Base-by-base conservation (phyloP, 2,329 filamentous ascomycete genomes). In the Hymenotorrendiella dingleyae region DNA sequence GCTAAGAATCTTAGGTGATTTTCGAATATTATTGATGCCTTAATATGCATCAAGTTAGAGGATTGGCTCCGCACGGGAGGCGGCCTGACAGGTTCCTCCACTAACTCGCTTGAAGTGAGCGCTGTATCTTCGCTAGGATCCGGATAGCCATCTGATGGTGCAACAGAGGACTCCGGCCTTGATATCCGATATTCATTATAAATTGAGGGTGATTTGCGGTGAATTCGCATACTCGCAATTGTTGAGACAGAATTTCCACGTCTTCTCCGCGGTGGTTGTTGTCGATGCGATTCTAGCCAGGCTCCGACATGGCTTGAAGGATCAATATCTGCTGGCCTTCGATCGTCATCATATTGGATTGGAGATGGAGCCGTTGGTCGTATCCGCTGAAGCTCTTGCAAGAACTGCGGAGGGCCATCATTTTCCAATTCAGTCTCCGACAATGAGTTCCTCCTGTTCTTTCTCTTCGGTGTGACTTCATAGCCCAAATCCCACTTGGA, bases 171-270 rank as follows among this genome's bases (percentile, higher is more conserved):
- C 11, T 34, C 42, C 37, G 23, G 22, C 8, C 35, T 20, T 16
- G 20, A 40, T 17, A 24, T 42, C 33, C 43, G 27, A 12, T 38
- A 43, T 33, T 29, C 28, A 11, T 29, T 32, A 11, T 36, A 22
- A 6, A 26, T 11, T 20, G 45, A 54, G 12, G 23, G 42, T 32
- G 52, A 49, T 46, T 42, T 45, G 24, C 50, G 53, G n/a, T 45
- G 48, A 23, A 56, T 51, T 35, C 50, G 51, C 27, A 60, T 50
- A 33, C 54, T 55, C 28, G 38, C 47, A 46, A 55, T 49, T 22
- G 55, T 53, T 29, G 57, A 59, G 8, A 50, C 44, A 26, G 58
- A 59, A 48, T 49, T 52, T 27, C 43, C 46, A 35, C 47, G 53
- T 16, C 43, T 34, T 44, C 37, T 50, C 27, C 38, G 43, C 17